A percentile compares a stretch with the other conserved stretches of the same genome.
Conservation (phyloP, 1,139 yeast genomes). For the Suhomyces maxii region DNA sequence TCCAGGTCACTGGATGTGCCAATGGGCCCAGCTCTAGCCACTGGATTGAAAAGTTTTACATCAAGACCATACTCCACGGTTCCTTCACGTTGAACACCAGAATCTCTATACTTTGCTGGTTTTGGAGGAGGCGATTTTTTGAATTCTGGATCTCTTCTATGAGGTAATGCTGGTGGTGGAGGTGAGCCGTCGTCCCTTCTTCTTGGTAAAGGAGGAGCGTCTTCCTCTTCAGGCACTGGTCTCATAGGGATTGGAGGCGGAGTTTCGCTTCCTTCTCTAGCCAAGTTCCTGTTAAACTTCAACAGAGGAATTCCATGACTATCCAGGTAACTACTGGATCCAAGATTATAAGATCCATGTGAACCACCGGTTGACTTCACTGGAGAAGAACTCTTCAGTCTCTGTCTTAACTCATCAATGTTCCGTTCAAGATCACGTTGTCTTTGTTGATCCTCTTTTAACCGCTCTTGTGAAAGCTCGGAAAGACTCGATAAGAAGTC, state of each 20-base stretch:
- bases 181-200: slow-evolving; percentile 12
- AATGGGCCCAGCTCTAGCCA: slow-evolving; percentile 10
- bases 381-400: slow-evolving; percentile 29
- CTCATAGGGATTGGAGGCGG: slow-evolving; percentile 12
- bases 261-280: slow-evolving; percentile 2
- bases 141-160: slow-evolving; percentile 12
- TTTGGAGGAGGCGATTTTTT: slow-evolving; percentile 13
- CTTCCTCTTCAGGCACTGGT: slow-evolving; percentile 12
- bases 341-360: background rate
- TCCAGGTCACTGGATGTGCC: background rate
- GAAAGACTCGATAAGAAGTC: slow-evolving; percentile 37
- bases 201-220: slow-evolving; percentile 17
- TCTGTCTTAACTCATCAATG: slow-evolving; percentile 30
- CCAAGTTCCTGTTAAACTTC: slow-evolving; percentile 20
- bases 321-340: background rate
- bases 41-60: slow-evolving; percentile 24
- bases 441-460: slow-evolving; percentile 34
- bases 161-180: slow-evolving; percentile 16
- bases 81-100: background rate
- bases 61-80: slow-evolving; percentile 10
- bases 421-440: slow-evolving; percentile 33
- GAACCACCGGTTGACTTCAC: slow-evolving; percentile 8
- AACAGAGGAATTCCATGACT: slow-evolving; percentile 15
- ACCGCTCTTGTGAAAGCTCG: slow-evolving; percentile 32
- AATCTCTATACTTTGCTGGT: slow-evolving; percentile 9